These are phyloP conservation scores for Paraconiothyrium brasiliense DNA, from an alignment of 2,329 filamentous ascomycete genomes.

Conservation along the genomic window DNA sequence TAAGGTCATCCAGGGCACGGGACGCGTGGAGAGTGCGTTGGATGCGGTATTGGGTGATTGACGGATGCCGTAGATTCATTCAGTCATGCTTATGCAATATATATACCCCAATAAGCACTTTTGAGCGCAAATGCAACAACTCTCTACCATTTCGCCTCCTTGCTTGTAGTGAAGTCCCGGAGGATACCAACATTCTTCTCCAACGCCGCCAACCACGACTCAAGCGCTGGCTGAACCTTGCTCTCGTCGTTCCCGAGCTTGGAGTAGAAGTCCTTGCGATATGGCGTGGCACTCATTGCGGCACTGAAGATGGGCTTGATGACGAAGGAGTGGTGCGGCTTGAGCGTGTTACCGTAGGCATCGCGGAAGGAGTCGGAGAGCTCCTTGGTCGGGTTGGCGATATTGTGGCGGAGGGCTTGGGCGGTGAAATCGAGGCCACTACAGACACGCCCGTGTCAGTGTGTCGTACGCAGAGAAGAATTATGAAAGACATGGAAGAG, in stretches of 20 bases:
- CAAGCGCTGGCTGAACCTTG: slow-evolving; percentile 71
- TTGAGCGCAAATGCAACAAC: not conserved
- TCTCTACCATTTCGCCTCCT: slow-evolving; percentile 46
- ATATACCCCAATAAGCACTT: slow-evolving; percentile 2
- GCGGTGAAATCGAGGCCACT: slow-evolving; percentile 95
- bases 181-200: slow-evolving; percentile 83
- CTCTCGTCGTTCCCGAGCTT: slow-evolving; percentile 77
- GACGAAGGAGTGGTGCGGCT: slow-evolving; percentile 88
- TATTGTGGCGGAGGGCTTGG: slow-evolving; percentile 81
- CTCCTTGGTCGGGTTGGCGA: slow-evolving; percentile 74
- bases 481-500: slow-evolving; percentile 12
- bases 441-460: slow-evolving; percentile 23
- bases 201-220: slow-evolving; percentile 77
- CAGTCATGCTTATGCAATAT: not conserved
- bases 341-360: slow-evolving; percentile 87
- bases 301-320: slow-evolving; percentile 92
- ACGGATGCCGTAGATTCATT: not conserved
- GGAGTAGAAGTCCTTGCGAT: slow-evolving; percentile 90
- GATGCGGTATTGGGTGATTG: not conserved
- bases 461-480: not conserved
- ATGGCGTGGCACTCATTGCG: slow-evolving; percentile 92
- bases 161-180: slow-evolving; percentile 62
- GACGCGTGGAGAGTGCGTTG: slow-evolving; percentile 25
- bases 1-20: slow-evolving; percentile 50
- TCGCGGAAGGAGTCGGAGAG: slow-evolving; percentile 85